These are phyloP conservation scores for Chionographis japonica DNA, from an alignment of 106 monocot species.

Conservation along the genomic window DNA sequence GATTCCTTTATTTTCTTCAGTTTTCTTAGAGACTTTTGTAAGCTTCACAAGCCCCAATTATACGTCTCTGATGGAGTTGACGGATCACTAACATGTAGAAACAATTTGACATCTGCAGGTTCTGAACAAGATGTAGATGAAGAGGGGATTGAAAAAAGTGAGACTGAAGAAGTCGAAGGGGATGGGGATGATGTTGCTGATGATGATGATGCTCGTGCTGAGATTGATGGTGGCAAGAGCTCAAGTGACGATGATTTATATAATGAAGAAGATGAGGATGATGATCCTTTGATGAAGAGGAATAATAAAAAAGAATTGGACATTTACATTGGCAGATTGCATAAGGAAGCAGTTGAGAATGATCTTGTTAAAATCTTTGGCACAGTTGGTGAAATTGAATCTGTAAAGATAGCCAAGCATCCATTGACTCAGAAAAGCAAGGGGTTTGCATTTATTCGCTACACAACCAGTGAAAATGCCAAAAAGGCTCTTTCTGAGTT, in stretches of 20 bases:
- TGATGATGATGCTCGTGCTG: background rate
- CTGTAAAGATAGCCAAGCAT: conserved; percentile 48
- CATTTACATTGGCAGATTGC: conserved; percentile 56
- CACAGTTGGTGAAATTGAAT: conserved; percentile 51
- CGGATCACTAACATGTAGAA: no score
- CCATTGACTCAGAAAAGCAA: conserved; percentile 47
- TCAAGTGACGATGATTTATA: no score
- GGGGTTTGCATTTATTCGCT: conserved; percentile 65
- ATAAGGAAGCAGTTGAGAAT: conserved; percentile 45
- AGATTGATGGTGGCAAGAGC: conserved; percentile 2
- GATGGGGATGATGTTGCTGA: no score
- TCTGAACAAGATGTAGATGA: background rate
- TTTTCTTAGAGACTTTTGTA: no score
- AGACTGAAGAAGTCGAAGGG: background rate
- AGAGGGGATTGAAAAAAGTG: conserved; percentile 5
- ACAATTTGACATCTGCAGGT: no score
- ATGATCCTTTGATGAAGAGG: conserved; percentile 15
- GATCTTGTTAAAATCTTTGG: conserved; percentile 55
- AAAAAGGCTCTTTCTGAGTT: conserved; percentile 53
- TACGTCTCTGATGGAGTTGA: no score
- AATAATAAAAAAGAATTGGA: conserved; percentile 38
- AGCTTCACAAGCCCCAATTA: no score
- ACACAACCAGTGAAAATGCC: conserved; percentile 31
- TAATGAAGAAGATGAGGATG: conserved; percentile 22
- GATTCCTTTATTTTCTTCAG: no score